These are phyloP conservation scores for Agroathelia rolfsii DNA, from an alignment of 1,284 basidiomycete genomes.

Conservation along the genomic window DNA sequence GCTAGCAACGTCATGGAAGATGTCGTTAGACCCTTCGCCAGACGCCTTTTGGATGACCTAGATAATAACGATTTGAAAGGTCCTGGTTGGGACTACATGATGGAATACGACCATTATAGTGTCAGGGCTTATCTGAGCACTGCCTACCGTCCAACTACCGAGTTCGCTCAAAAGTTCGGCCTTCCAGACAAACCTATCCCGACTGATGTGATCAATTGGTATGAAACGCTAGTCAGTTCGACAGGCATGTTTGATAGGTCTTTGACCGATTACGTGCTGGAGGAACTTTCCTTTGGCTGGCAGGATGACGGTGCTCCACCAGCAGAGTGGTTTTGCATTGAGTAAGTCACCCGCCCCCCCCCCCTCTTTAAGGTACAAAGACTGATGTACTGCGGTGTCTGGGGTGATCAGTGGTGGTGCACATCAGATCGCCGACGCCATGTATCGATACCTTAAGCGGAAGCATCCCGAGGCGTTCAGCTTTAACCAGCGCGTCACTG, in stretches of 20 bases:
- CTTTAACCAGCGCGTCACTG: conserved; percentile 8
- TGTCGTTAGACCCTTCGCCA: conserved; percentile 8
- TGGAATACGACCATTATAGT: conserved; percentile 17
- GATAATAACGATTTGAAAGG: conserved; percentile 6
- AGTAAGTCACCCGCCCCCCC: neutral
- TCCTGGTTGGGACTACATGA: conserved; percentile 18
- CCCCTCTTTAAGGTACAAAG: no score
- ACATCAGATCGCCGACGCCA: conserved; percentile 7
- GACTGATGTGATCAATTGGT: conserved; percentile 18
- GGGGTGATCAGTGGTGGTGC: conserved; percentile 11
- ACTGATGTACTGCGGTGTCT: no score
- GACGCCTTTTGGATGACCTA: conserved; percentile 4
- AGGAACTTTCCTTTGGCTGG: conserved; percentile 2
- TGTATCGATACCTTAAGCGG: no score
- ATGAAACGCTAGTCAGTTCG: conserved; percentile 17
- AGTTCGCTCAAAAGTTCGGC: conserved; percentile 3
- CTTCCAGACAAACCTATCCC: conserved; percentile 10
- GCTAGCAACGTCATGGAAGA: conserved; percentile 7
- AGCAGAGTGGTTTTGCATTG: conserved; percentile 10
- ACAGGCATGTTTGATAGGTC: conserved; percentile 18
- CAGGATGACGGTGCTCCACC: neutral
- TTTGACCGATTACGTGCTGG: conserved; percentile 15
- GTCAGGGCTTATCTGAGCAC: conserved; percentile 15
- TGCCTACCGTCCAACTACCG: neutral
- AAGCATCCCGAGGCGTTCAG: no score